phyloP scores from a whole-genome alignment of 257 asterid species.

The Gentiana dahurica region DNA sequence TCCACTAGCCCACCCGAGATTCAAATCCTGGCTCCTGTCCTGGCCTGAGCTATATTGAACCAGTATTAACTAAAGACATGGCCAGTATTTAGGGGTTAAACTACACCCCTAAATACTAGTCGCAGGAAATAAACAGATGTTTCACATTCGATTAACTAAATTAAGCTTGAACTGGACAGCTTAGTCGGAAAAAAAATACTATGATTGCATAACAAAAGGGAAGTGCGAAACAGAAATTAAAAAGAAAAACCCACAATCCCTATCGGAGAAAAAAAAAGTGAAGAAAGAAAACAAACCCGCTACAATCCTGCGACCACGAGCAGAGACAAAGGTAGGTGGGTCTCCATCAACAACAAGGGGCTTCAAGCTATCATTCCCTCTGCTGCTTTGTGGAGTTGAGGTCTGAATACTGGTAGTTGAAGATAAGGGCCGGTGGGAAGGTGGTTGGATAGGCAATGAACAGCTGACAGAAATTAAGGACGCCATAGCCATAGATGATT shows the following conservation, averaged over 20 bases:
- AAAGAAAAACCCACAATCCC: neutral
- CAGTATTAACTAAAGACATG: too few relatives aligned
- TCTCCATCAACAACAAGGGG: conserved; percentile 73
- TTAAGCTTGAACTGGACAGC: too few relatives aligned
- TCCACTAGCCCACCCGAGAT: too few relatives aligned
- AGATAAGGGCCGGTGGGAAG: conserved; percentile 9
- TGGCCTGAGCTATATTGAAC: too few relatives aligned
- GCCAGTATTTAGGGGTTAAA: too few relatives aligned
- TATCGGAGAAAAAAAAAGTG: neutral
- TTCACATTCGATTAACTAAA: too few relatives aligned
- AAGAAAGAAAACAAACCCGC: conserved; percentile 43
- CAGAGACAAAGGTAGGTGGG: conserved; percentile 92
- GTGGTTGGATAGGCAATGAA: conserved; percentile 35
- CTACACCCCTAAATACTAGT: too few relatives aligned
- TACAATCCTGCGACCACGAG: conserved; percentile 83
- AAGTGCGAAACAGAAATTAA: neutral
- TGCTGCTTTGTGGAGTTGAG: neutral
- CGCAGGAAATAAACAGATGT: too few relatives aligned
- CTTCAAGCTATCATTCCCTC: conserved; percentile 17
- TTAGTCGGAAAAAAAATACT: too few relatives aligned
- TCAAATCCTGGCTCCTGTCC: too few relatives aligned
- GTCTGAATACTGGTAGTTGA: conserved; percentile 17
- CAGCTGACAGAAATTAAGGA: conserved; percentile 32
- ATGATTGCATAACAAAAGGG: neutral
- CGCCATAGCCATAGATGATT: conserved; percentile 12